Evolutionary conservation across 2,329 filamentous ascomycete species (phyloP), one percentile per base, ranked within the genome.

Genomic region (Monilinia aucupariae): DNA sequence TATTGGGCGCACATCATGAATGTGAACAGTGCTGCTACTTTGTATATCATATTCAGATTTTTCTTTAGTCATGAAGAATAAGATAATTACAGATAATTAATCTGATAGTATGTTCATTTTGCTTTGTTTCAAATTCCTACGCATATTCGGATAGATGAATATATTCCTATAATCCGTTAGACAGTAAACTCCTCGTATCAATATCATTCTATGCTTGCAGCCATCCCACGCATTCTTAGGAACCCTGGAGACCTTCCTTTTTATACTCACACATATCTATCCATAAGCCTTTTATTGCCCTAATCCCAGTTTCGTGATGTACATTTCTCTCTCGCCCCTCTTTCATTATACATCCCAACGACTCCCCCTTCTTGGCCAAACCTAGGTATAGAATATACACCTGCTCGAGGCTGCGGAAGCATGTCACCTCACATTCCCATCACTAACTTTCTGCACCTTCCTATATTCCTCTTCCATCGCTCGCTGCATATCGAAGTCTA

Each of bases 401-500:
- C 15, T 3, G 49, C 50, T 45, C 27, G 30, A 32, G 41, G 30
- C 63, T 49, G 64, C 39, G 25, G 54, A 2, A 30, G 30, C 4
- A 34, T 58, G 20, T 62, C 60, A 62, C 32, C 45, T 55, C 41
- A 65, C 64, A 34, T 53, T 54, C 1, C 65, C 79, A 65, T 84
- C 80, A 64, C 81, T 82, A 37, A 97, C 92, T 5, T 80, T 89
- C 78, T 99, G 94, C 39, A 92, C 81, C 75, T 93, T 93, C 74
- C 88, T 87, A 76, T 97, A 97, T 75, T 99, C 90, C 71, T 88
- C 84, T 77, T 97, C 92, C 54, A 99, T 79, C 8, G 83, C 84
- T 67, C 82, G 84, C 74, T 99, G 94, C 84, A 96, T 85, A 68
- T 97, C 92, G 72, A 99, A 99, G 74, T 99, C 94, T 59, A 92